These are phyloP conservation scores for Monascus purpureus DNA, from an alignment of 495 filamentous ascomycete species.

Conservation along the genomic window DNA sequence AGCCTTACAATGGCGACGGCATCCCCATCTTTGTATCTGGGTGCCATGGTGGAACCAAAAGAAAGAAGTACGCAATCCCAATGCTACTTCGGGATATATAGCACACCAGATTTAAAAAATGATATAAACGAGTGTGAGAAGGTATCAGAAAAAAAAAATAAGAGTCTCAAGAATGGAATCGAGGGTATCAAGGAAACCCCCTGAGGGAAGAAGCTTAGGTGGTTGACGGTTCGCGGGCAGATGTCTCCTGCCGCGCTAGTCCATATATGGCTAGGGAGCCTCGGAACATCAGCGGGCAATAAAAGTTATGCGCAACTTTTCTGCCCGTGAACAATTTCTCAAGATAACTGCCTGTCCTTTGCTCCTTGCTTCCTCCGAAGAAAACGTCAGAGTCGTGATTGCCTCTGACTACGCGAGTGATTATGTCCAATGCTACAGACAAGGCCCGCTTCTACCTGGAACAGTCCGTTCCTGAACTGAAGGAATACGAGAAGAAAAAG, in stretches of 20 bases:
- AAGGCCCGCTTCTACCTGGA: constrained; percentile 93
- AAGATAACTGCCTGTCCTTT: no score
- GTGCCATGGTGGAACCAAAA: constrained; percentile 46
- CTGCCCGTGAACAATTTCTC: no score
- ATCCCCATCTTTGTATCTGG: constrained; percentile 82
- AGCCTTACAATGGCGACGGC: constrained; percentile 54
- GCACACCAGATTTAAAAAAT: no score
- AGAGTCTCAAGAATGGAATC: constrained; percentile 22
- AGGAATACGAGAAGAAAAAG: constrained; percentile 73
- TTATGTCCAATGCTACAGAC: constrained; percentile 73
- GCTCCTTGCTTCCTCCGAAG: no score
- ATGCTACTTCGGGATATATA: no score
- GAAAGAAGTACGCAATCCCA: constrained; percentile 6
- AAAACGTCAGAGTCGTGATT: no score
- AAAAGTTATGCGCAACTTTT: not conserved
- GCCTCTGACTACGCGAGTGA: no score
- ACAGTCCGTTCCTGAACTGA: constrained; percentile 77
- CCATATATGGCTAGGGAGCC: constrained; percentile 4
- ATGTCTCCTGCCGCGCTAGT: constrained; percentile 5
- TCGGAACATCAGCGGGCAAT: constrained; percentile 6
- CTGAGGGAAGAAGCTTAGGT: constrained; percentile 9
- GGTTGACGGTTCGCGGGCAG: not conserved
- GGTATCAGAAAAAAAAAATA: constrained; percentile 15
- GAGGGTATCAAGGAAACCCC: constrained; percentile 13
- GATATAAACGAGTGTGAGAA: no score